Conservation (phyloP, 345 rosid species). For the Syzygium aromaticum region DNA sequence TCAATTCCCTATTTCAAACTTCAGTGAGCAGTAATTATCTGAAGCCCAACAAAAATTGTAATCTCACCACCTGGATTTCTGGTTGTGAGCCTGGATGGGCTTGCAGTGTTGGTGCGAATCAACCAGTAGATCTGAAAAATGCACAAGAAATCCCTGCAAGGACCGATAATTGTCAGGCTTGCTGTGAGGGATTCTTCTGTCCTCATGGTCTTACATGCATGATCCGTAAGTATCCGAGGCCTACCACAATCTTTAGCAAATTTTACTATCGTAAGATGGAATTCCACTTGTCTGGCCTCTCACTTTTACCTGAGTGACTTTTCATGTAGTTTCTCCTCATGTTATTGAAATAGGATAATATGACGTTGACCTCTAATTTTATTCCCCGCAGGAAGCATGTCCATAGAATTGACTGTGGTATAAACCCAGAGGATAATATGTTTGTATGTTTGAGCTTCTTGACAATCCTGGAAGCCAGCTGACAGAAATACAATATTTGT, state of each 20-base stretch:
- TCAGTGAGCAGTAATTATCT: slow-evolving; percentile 22
- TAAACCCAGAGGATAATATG: background rate
- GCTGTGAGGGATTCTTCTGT: slow-evolving; percentile 92
- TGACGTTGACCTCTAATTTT: background rate
- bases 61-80: slow-evolving; percentile 70
- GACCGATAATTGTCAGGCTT: slow-evolving; percentile 49
- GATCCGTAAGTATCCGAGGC: slow-evolving; percentile 58
- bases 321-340: background rate
- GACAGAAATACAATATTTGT: background rate
- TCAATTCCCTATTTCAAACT: slow-evolving; percentile 33
- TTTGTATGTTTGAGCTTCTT: background rate
- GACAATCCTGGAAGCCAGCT: background rate
- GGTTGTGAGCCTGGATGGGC: slow-evolving; percentile 99
- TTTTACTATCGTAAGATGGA: background rate
- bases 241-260: background rate
- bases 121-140: slow-evolving; percentile 42
- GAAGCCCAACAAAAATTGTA: slow-evolving; percentile 69
- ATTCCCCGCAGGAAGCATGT: background rate
- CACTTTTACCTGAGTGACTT: background rate
- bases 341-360: background rate
- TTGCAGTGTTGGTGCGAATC: slow-evolving; percentile 41
- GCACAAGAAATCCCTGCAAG: slow-evolving; percentile 52
- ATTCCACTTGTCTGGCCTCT: background rate
- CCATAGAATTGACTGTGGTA: background rate
- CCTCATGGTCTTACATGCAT: slow-evolving; percentile 92